These are phyloP conservation scores for Claviceps citrina DNA, from an alignment of 2,329 filamentous ascomycete species.

Conservation along the genomic window DNA sequence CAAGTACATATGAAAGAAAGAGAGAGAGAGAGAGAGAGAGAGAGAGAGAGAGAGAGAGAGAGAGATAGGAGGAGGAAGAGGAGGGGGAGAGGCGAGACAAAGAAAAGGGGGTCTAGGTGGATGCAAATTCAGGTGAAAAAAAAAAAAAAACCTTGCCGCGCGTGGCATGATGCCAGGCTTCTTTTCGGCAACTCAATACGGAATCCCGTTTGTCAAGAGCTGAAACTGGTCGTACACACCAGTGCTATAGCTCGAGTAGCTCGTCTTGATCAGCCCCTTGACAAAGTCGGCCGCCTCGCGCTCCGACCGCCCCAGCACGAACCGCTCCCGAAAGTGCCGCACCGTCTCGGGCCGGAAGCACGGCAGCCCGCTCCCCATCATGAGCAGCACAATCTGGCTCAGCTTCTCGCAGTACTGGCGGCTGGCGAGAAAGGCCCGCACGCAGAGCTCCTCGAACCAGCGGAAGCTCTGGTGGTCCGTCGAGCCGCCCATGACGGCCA, in stretches of 20 bases:
- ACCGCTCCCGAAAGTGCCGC: conserved; percentile 78
- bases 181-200: conserved; percentile 65
- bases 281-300: conserved; percentile 91
- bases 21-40: no score
- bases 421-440: conserved; percentile 86
- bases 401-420: conserved; percentile 80
- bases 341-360: conserved; percentile 97
- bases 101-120: no score
- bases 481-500: conserved; percentile 93
- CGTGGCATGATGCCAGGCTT: no score
- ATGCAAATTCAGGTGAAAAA: no score
- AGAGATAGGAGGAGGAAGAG: no score
- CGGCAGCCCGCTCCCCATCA: conserved; percentile 90
- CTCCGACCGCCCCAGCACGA: conserved; percentile 83
- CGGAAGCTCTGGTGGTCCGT: conserved; percentile 76
- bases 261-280: conserved; percentile 75
- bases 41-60: no score
- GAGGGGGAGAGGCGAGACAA: no score
- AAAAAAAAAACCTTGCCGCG: no score
- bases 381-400: conserved; percentile 74
- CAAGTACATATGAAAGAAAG: no score
- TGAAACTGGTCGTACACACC: conserved; percentile 98
- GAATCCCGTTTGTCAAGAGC: conserved; percentile 90
- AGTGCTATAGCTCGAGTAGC: conserved; percentile 78
- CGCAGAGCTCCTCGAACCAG: conserved; percentile 90